These are phyloP conservation scores for Marchantia polymorpha DNA, from an alignment of 225 moss, liverwort and hornwort species.

Conservation along the genomic window DNA sequence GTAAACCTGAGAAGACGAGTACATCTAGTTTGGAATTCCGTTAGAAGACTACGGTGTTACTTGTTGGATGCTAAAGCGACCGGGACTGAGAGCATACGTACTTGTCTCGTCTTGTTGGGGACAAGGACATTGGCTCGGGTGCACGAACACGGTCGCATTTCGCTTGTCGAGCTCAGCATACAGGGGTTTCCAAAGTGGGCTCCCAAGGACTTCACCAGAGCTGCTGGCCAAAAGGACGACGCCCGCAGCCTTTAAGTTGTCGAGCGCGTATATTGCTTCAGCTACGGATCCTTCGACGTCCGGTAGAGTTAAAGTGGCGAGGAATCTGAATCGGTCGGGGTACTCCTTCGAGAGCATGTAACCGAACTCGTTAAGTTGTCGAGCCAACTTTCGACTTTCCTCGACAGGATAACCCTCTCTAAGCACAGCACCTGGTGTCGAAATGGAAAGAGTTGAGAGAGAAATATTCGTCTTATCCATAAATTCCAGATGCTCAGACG, in stretches of 20 bases:
- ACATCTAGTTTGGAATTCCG: too few relatives aligned
- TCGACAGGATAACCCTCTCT: neutral
- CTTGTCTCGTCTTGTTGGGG: too few relatives aligned
- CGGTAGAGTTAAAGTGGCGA: slow-evolving; percentile 34
- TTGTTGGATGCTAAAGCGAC: too few relatives aligned
- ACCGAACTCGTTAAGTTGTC: slow-evolving; percentile 30
- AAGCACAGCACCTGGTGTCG: slow-evolving; percentile 27
- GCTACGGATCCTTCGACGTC: slow-evolving; percentile 36
- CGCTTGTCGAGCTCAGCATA: slow-evolving; percentile 28
- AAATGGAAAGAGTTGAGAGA: slow-evolving; percentile 2
- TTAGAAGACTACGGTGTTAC: too few relatives aligned
- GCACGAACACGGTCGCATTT: slow-evolving; percentile 28
- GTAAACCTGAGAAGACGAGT: too few relatives aligned
- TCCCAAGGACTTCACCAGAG: slow-evolving; percentile 24
- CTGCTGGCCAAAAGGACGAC: slow-evolving; percentile 14
- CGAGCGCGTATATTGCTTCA: slow-evolving; percentile 38
- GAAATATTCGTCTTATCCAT: slow-evolving; percentile 8
- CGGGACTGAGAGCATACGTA: too few relatives aligned
- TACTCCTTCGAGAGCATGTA: slow-evolving; percentile 28
- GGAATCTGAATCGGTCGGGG: slow-evolving; percentile 25
- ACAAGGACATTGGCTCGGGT: slow-evolving; percentile 30
- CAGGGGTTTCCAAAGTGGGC: slow-evolving; percentile 17
- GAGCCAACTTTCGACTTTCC: slow-evolving; percentile 21
- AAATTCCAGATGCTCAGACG: slow-evolving; percentile 1
- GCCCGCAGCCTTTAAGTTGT: slow-evolving; percentile 28